Base-by-base conservation (phyloP, 768 basidiomycete species). In the Mycena belliarum region DNA sequence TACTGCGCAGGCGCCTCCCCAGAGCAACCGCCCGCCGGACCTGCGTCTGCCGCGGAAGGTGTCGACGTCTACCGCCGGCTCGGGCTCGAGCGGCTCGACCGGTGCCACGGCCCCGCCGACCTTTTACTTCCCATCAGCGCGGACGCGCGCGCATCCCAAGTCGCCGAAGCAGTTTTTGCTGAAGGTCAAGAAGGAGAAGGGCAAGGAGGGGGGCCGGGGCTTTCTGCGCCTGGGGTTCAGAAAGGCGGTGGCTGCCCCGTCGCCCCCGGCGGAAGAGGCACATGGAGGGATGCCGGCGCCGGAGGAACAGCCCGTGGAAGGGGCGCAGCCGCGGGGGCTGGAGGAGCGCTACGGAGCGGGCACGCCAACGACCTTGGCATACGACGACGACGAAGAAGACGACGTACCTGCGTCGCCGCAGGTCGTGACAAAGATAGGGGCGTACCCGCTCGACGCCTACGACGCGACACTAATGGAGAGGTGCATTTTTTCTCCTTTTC, bases 381-480 rank as follows among this genome's bases (percentile, higher is more conserved):
- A n/a, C n/a, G 37, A 55, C 14, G 26, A 15, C 37, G 37, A 4
- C 23, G 44, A 12, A 41, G n/a, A n/a, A 41, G 9, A 2, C 20
- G 15, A 16, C 40, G 14, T 9, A 3, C 21, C 46, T 12, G 7
- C 51, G 32, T 15, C 57, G 11, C 51, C 55, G 18, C 59, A 29
- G 18, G 24, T 56, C 16, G 57, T 24, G n/a, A 58, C 61, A 23
- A 67, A 65, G 40, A 44, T 67, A 45, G 64, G 64, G 2, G 33
- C 38, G 12, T 68, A 68, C 46, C 68, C 68, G 29, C 54, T 67
- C 20, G 66, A 68, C 54, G 59, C 67, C 14, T 68, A 66, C 44
- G 64, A 68, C 49, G 45, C 62, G 10, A 33, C 50, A 44, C 50
- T 66, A 8, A 61, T 68, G 20, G 64, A 65, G 33, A 59, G 40